Percentiles rank a stretch among this genome's conserved stretches.
These are phyloP conservation scores for Ascochyta clinopodiicola DNA, from an alignment of 2,329 filamentous ascomycete genomes.

Conservation along the genomic window DNA sequence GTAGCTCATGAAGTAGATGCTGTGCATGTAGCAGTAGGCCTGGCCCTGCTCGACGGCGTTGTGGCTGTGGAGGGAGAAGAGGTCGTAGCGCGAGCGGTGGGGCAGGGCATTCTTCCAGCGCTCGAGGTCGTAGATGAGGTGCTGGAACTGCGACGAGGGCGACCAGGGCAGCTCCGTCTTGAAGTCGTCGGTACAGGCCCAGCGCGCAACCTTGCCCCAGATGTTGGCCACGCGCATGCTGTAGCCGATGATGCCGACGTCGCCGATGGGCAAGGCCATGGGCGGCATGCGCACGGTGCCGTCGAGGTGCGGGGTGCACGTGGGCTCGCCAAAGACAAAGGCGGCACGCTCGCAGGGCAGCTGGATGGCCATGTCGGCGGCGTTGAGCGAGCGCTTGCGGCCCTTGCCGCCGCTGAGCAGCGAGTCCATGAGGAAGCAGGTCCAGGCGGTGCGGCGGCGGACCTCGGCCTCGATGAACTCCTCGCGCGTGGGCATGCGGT, in stretches of 20 bases:
- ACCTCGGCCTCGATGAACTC: constrained; percentile 52
- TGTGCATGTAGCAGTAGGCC: constrained; percentile 52
- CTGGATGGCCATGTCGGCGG: constrained; percentile 48
- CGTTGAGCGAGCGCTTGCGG: constrained; percentile 45
- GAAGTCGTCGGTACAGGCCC: constrained; percentile 48
- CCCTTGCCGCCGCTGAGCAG: constrained; percentile 51
- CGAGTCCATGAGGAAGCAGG: constrained; percentile 53
- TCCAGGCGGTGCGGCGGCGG: constrained; percentile 50
- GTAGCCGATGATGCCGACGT: constrained; percentile 49
- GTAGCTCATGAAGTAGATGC: constrained; percentile 51
- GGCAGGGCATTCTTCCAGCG: constrained; percentile 47
- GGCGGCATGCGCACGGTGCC: constrained; percentile 40
- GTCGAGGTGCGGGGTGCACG: constrained; percentile 45
- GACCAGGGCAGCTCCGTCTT: constrained; percentile 49
- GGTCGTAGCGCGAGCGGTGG: constrained; percentile 45
- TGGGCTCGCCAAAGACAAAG: constrained; percentile 50
- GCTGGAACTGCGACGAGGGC: constrained; percentile 44
- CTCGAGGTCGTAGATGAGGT: constrained; percentile 44
- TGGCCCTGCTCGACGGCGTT: constrained; percentile 52
- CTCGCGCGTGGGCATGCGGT: constrained; percentile 43
- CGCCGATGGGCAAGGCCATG: constrained; percentile 36
- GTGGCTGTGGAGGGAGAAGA: constrained; percentile 49
- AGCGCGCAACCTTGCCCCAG: constrained; percentile 51
- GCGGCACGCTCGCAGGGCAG: constrained; percentile 49
- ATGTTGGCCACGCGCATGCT: constrained; percentile 50